Percentiles rank a stretch among this genome's conserved stretches.
Conservation (phyloP, 805 yeast genomes). For the Kodamaea restingae region DNA sequence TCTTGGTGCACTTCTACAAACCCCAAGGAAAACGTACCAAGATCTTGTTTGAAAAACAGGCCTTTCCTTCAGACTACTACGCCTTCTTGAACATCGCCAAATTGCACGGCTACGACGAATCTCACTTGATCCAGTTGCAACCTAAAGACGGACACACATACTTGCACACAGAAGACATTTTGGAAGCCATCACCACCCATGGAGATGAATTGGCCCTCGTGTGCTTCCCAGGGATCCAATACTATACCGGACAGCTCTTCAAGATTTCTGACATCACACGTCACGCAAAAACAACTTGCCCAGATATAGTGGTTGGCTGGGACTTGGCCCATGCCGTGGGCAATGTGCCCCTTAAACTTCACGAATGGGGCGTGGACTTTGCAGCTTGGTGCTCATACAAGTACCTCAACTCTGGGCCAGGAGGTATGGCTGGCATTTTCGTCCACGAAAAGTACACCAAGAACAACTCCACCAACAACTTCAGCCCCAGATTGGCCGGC, state of each 20-base stretch:
- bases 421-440: constrained; percentile 84
- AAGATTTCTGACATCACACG: constrained; percentile 69
- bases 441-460: constrained; percentile 55
- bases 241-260: constrained; percentile 86
- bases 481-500: constrained; percentile 76
- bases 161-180: constrained; percentile 60
- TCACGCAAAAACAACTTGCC: constrained; percentile 43
- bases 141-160: constrained; percentile 58
- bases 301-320: constrained; percentile 74
- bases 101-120: constrained; percentile 48
- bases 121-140: constrained; percentile 58
- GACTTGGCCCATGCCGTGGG: constrained; percentile 95
- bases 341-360: constrained; percentile 70
- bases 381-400: constrained; percentile 95
- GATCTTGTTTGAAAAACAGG: constrained; percentile 78
- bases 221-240: constrained; percentile 85
- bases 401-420: constrained; percentile 90
- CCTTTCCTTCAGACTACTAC: constrained; percentile 91
- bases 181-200: constrained; percentile 50
- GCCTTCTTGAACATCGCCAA: constrained; percentile 72
- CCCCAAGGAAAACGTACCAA: constrained; percentile 59
- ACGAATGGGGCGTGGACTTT: constrained; percentile 89
- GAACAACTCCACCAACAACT: constrained; percentile 24
- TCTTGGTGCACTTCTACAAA: constrained; percentile 68
- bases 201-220: constrained; percentile 66